phyloP scores from a whole-genome alignment of 495 filamentous ascomycete genomes.

The Aspergillus hancockii region DNA sequence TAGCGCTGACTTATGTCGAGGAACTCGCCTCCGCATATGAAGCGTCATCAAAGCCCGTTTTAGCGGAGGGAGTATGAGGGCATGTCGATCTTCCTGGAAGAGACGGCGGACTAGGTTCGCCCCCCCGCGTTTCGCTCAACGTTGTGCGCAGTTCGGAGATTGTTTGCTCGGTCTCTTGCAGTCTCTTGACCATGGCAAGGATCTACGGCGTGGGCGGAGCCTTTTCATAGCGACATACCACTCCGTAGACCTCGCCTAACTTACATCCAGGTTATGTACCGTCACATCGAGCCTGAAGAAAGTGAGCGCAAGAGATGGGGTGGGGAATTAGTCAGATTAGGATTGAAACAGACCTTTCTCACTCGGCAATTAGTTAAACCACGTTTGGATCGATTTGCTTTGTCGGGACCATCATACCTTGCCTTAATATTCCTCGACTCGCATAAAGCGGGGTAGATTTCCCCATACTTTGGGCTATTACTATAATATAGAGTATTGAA shows the following conservation, averaged over 20 bases:
- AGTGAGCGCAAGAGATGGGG: neutral
- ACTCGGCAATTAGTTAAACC: constrained; percentile 1
- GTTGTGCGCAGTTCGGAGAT: neutral
- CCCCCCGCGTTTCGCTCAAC: neutral
- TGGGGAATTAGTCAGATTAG: too few species aligned
- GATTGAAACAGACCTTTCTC: too few species aligned
- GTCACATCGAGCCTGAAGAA: neutral
- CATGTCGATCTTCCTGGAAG: neutral
- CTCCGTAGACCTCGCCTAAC: neutral
- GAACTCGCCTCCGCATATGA: neutral
- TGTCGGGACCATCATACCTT: too few species aligned
- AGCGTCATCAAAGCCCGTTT: neutral
- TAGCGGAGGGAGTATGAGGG: neutral
- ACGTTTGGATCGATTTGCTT: neutral
- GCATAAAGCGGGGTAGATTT: too few species aligned
- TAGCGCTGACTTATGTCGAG: neutral
- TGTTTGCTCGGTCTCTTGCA: neutral
- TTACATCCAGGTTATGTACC: neutral
- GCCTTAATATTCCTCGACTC: neutral
- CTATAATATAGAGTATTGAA: too few species aligned
- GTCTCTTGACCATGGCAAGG: neutral
- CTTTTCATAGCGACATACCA: constrained; percentile 1
- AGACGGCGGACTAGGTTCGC: neutral
- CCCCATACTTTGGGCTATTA: too few species aligned
- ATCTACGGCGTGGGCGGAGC: neutral